Evolutionary conservation across 306 rosid genomes (phyloP), one percentile per base, ranked within the genome.

Genomic region (Quercus aquifolioides): DNA sequence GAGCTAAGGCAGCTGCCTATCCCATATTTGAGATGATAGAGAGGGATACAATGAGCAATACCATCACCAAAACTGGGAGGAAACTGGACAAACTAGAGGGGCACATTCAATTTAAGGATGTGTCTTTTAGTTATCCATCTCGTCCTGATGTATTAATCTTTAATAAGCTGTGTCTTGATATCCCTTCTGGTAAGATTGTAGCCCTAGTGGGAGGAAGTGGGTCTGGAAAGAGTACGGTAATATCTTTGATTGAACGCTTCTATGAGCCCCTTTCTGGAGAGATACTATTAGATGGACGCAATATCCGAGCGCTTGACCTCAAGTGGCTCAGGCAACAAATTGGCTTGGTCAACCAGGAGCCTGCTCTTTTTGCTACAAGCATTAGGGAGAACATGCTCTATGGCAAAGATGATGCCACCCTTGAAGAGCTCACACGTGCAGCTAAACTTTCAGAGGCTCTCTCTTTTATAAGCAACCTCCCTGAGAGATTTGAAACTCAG

Each of bases 201-300:
- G 99, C 99, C 15, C 92, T 95, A 67, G 98, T 95, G 62, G 97
- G 99, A 87, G 97, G 96, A 71, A 92, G 97, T 81, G 99, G 99
- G 12, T 95, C 99, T 4, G 99, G 99, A 67, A 95, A 95, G 81
- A 95, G 99, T 83, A 91, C 99, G 2, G 91, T 88, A 17, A 81
- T 92, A 75, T 92, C 99, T 4, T 81, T 95, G 91, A 91, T 95
- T 58, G 99, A 95, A 75, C 89, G 98, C n/a, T 95, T 95, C 82
- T 95, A 95, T 43, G 98, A 95, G 43, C 97, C 99, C 5, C 86
- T 80, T 85, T 87, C 93, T 18, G 99, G 99, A 54, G 88, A 84
- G 71, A 84, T 95, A 73, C 76, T 92, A 31, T 51, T 92, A 70
- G 98, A 95, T 63, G 88, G 89, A 63, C 81, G 76, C 75, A 79